Evolutionary conservation across 2,329 filamentous ascomycete genomes (phyloP).

Genomic region (Scedosporium dehoogii): DNA sequence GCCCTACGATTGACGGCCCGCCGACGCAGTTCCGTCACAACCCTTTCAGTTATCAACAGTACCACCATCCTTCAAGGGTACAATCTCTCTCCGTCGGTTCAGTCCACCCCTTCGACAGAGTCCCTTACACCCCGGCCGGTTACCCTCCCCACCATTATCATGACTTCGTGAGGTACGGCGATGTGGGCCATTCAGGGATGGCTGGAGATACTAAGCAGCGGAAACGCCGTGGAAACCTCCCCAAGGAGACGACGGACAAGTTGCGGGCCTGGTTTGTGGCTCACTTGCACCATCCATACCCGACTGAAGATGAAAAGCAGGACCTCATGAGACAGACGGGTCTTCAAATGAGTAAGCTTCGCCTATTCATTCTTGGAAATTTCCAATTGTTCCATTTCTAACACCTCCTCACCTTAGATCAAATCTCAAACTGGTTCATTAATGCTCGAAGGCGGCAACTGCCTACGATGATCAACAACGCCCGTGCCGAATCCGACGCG

Average conservation of each 20-base stretch:
- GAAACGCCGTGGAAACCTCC: slow-evolving; percentile 71
- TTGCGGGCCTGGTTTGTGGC: slow-evolving; percentile 69
- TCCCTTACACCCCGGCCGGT: slow-evolving; percentile 31
- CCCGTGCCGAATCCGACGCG: slow-evolving; percentile 39
- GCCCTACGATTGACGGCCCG: slow-evolving; percentile 21
- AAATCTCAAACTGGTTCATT: slow-evolving; percentile 76
- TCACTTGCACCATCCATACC: slow-evolving; percentile 75
- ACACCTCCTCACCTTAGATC: slow-evolving; percentile 31
- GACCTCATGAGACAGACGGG: slow-evolving; percentile 67
- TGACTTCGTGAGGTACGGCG: slow-evolving; percentile 31
- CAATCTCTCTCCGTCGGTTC: slow-evolving; percentile 38
- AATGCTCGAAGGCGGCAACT: slow-evolving; percentile 61
- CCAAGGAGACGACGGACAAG: slow-evolving; percentile 81
- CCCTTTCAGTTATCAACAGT: slow-evolving; percentile 24
- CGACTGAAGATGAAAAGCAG: slow-evolving; percentile 80
- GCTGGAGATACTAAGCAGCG: slow-evolving; percentile 39
- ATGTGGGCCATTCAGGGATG: slow-evolving; percentile 25
- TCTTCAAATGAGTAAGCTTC: slow-evolving; percentile 63
- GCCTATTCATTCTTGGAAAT: not conserved
- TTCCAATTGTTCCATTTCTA: not conserved
- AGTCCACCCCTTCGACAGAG: slow-evolving; percentile 14
- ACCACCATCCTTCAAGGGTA: slow-evolving; percentile 32
- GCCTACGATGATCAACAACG: slow-evolving; percentile 48
- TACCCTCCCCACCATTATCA: slow-evolving; percentile 34
- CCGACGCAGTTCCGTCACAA: slow-evolving; percentile 22